Percentiles rank a stretch among this genome's conserved stretches.
phyloP scores from a whole-genome alignment of 2,329 filamentous ascomycete genomes.

The Verticillium nubilum region DNA sequence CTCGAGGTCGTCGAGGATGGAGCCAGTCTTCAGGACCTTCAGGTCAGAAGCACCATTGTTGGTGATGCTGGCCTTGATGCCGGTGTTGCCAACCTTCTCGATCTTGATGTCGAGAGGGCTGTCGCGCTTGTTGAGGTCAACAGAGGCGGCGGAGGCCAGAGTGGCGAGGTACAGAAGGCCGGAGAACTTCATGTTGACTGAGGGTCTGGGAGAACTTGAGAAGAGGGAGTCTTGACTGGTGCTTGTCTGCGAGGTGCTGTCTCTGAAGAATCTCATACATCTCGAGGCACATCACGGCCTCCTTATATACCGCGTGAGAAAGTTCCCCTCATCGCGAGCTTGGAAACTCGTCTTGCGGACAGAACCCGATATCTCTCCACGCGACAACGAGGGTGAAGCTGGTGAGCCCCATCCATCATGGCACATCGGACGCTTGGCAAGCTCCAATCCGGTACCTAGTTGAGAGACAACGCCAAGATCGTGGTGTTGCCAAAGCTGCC shows the following conservation, averaged over 20 bases:
- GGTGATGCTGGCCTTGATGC: conserved; percentile 46
- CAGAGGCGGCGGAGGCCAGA: conserved; percentile 27
- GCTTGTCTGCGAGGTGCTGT: background rate
- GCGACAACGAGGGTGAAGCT: background rate
- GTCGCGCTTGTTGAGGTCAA: conserved; percentile 28
- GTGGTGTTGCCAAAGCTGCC: background rate
- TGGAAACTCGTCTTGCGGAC: background rate
- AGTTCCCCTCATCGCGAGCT: background rate
- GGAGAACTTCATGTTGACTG: conserved; percentile 31
- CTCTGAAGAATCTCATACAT: background rate
- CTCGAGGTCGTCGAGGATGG: conserved; percentile 44
- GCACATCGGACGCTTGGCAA: background rate
- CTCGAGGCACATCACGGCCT: background rate
- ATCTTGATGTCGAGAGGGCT: conserved; percentile 39
- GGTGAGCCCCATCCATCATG: background rate
- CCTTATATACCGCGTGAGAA: background rate
- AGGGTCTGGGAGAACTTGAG: background rate
- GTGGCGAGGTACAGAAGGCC: conserved; percentile 27
- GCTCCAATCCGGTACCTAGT: background rate
- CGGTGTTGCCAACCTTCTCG: conserved; percentile 43
- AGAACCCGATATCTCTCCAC: background rate
- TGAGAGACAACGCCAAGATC: background rate
- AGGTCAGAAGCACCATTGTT: conserved; percentile 44
- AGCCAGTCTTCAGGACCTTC: conserved; percentile 48
- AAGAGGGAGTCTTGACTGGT: background rate